Percentiles rank a stretch among this genome's conserved stretches.
phyloP scores from a whole-genome alignment of 139 green algal species.

The Coelastrella sp. region DNA sequence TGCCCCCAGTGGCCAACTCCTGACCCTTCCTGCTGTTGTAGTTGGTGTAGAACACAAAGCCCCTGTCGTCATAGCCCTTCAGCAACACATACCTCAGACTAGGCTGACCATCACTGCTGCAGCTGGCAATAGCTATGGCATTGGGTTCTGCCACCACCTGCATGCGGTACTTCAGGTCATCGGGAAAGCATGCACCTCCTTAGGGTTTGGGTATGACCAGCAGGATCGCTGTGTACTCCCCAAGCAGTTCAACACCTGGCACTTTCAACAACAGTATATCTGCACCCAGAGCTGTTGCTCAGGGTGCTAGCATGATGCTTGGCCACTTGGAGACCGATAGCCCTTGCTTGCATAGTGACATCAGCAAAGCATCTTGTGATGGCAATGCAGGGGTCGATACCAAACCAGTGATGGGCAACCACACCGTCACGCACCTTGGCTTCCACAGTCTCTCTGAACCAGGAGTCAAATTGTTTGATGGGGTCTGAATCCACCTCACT shows the following conservation, averaged over 20 bases:
- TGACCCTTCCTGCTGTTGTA: constrained; percentile 78
- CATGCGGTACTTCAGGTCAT: not conserved
- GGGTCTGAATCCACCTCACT: constrained; percentile 67
- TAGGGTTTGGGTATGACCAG: not conserved
- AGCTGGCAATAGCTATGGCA: constrained; percentile 80
- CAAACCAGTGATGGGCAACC: not conserved
- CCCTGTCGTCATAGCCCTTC: constrained; percentile 78
- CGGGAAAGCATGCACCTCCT: not conserved
- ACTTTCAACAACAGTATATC: too few relatives aligned
- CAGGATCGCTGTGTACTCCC: too few relatives aligned
- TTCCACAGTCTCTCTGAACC: constrained; percentile 59
- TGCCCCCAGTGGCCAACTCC: constrained; percentile 18
- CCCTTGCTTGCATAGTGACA: too few relatives aligned
- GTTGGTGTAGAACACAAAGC: constrained; percentile 95
- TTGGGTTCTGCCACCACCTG: constrained; percentile 82
- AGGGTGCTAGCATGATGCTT: too few relatives aligned
- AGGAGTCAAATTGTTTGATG: constrained; percentile 75
- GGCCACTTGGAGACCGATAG: too few relatives aligned
- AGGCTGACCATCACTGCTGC: constrained; percentile 55
- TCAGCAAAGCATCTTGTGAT: not conserved
- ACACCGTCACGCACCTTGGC: constrained; percentile 46
- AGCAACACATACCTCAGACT: constrained; percentile 87
- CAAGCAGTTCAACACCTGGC: too few relatives aligned
- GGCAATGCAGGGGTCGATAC: not conserved
- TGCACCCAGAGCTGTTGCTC: too few relatives aligned